These are phyloP conservation scores for Pythium monospermum DNA, from an alignment of 352 stramenopile genomes.

Conservation along the genomic window DNA sequence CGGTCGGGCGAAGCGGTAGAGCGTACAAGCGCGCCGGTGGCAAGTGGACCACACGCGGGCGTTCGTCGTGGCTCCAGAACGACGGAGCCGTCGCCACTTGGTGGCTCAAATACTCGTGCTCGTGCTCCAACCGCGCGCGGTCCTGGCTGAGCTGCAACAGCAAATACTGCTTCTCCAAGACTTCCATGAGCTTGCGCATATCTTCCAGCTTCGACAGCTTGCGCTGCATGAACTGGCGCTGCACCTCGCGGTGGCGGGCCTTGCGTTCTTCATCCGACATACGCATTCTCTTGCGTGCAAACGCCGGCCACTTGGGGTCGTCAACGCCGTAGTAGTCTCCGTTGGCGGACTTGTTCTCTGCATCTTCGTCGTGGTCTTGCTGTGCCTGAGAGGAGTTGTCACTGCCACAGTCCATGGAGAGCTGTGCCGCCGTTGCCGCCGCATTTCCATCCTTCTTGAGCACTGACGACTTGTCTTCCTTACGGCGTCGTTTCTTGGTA, in stretches of 20 bases:
- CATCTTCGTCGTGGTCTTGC: background rate
- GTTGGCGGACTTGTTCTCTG: background rate
- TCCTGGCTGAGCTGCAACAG: constrained; percentile 17
- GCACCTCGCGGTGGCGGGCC: constrained; percentile 18
- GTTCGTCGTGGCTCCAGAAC: constrained; percentile 11
- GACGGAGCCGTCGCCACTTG: constrained; percentile 5
- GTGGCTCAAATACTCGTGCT: constrained; percentile 13
- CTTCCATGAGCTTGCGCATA: constrained; percentile 17
- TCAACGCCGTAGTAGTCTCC: background rate
- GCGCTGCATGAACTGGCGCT: constrained; percentile 23
- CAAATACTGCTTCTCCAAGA: constrained; percentile 19
- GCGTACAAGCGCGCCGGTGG: background rate
- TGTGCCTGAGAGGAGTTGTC: background rate
- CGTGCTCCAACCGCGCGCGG: constrained; percentile 15
- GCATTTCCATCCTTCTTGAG: background rate
- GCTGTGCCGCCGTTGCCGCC: no score
- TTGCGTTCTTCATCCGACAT: constrained; percentile 20
- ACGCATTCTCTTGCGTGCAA: constrained; percentile 15
- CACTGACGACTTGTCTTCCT: background rate
- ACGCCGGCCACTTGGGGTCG: constrained; percentile 11
- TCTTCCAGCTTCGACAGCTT: constrained; percentile 22
- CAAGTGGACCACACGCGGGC: constrained; percentile 1
- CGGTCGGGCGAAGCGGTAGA: background rate
- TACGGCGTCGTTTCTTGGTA: constrained; percentile 9
- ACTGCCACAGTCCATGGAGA: no score